Base-by-base conservation (phyloP, 306 rosid species). In the Lablab purpureus region DNA sequence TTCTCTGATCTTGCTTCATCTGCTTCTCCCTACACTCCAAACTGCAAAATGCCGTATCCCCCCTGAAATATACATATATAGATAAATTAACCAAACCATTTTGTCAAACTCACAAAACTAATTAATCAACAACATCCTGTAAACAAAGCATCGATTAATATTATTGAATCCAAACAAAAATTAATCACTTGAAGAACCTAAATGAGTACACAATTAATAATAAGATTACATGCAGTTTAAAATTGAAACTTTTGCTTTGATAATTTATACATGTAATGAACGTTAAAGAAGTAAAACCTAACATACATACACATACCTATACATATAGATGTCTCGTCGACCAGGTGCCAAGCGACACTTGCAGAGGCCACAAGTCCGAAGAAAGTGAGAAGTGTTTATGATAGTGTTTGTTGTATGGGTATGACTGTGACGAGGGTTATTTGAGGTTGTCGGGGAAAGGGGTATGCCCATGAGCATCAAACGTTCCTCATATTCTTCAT, bases 31-130 rank as follows among this genome's bases (percentile, higher is more conserved):
- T 89, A 69, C 98, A 94, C 83, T 94, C 98, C 51, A 78, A 81
- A 80, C 97, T 94, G 81, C 98, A 94, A 86, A 94, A 94, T 17
- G 97, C 98, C 0, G 92, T 80, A 74, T 94, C 98, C 52, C 98
- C 98, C 90, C 98, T 94, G 87, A 37, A 76, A 69, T 50, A 10
- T 14, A 14, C 2, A 46, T 14, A 37, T 3, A 41, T 41, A 1
- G 0, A 19, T 18, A 0, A 28, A 36, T 34, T 0, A 47, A 47
- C 5, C 52, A 47, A 47, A 2, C 52, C n/a, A 17, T 46, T 21
- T 50, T 58, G 5, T 11, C 14, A 49, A 4, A 36, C 6, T 41
- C 14, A 43, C 1, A 6, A 55, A 64, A 18, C 63, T 50, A 64
- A 43, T 18, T 18, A 43, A 10, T 43, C 10, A 49, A 5, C 55